Conservation (phyloP, 306 rosid species). For the Inga leiocalycina region DNA sequence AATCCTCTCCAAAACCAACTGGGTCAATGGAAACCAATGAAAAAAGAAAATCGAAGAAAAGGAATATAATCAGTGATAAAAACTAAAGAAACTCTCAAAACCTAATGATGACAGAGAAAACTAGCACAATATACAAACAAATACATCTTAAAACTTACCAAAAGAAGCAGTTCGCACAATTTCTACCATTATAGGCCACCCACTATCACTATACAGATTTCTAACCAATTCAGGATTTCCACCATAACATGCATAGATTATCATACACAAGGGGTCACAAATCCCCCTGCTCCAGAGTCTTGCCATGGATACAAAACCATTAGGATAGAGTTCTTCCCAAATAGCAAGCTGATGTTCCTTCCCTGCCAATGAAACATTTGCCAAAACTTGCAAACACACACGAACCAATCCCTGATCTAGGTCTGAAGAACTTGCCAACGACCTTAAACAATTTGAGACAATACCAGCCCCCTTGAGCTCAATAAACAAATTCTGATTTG, state of each 20-base stretch:
- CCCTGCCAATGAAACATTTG: conserved; percentile 82
- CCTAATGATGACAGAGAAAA: conserved; percentile 1
- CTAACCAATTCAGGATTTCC: conserved; percentile 48
- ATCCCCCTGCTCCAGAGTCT: conserved; percentile 48
- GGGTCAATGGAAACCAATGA: conserved; percentile 24
- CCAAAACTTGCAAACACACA: conserved; percentile 73
- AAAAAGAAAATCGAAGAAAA: neutral
- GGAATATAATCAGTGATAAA: neutral
- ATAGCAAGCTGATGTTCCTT: conserved; percentile 56
- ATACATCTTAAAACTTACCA: conserved; percentile 39
- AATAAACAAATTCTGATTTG: conserved; percentile 58
- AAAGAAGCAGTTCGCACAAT: conserved; percentile 56
- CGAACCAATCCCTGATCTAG: conserved; percentile 47
- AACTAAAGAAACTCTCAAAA: neutral
- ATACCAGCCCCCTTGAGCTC: conserved; percentile 54
- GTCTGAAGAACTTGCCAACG: conserved; percentile 29
- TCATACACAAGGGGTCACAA: conserved; percentile 74
- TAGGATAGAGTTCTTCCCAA: conserved; percentile 55
- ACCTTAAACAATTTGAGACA: conserved; percentile 47
- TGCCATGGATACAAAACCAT: conserved; percentile 51
- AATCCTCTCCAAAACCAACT: conserved; percentile 76
- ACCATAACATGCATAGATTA: conserved; percentile 60
- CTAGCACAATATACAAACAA: neutral
- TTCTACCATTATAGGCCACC: conserved; percentile 53
- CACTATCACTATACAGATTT: conserved; percentile 48